Evolutionary conservation across 345 rosid genomes (phyloP).

Genomic region (Nasturtium officinale): DNA sequence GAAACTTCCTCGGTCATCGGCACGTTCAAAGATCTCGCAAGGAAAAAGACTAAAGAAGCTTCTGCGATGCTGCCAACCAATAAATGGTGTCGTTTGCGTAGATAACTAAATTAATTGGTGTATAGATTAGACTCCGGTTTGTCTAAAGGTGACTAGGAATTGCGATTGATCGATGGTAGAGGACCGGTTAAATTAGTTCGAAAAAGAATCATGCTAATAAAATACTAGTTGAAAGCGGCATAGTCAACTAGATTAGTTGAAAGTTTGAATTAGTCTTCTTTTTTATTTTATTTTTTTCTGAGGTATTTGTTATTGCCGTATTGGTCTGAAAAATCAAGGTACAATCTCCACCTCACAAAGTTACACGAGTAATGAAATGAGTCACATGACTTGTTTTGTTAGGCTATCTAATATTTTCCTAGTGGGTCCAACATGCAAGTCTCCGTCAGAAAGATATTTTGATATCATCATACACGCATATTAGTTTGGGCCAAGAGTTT

Average conservation of each 20-base stretch:
- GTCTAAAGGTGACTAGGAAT: background rate
- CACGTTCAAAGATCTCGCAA: slow-evolving; percentile 20
- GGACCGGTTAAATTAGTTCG: background rate
- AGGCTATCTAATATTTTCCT: background rate
- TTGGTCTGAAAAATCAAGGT: background rate
- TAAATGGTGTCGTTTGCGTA: slow-evolving; percentile 11
- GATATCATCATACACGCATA: background rate
- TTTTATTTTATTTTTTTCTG: background rate
- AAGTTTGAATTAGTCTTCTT: background rate
- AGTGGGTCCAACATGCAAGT: background rate
- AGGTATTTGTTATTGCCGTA: background rate
- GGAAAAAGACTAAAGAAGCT: background rate
- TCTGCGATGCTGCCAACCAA: background rate
- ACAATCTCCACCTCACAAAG: background rate
- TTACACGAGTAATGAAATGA: background rate
- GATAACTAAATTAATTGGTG: background rate
- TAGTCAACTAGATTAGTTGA: background rate
- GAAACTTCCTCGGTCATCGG: slow-evolving; percentile 27
- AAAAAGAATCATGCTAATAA: background rate
- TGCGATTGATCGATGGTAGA: background rate
- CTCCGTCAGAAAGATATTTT: background rate
- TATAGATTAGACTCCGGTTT: background rate
- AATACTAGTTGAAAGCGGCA: background rate
- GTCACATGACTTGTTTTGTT: background rate
- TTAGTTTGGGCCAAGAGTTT: background rate